phyloP scores from a whole-genome alignment of 257 asterid species.

The Plantago ovata region DNA sequence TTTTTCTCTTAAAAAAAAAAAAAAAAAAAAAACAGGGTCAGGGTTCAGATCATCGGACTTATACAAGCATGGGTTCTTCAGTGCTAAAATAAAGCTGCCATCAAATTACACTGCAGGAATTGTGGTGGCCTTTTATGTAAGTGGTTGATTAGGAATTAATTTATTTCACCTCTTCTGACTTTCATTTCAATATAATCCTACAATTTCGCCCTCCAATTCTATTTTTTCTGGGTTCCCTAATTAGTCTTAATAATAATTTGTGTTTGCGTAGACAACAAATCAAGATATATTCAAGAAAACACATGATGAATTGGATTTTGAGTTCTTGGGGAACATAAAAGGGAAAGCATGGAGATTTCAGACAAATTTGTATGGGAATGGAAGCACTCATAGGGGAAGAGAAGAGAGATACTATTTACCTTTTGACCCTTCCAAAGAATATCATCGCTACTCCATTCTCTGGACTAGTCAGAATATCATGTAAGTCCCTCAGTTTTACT shows the following conservation, averaged over 20 bases:
- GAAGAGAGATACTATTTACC: constrained; percentile 82
- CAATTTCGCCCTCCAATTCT: neutral
- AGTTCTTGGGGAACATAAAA: constrained; percentile 75
- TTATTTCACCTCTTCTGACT: too few species aligned
- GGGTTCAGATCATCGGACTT: constrained; percentile 86
- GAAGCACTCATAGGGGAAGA: constrained; percentile 85
- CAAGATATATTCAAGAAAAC: constrained; percentile 57
- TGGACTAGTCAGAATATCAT: constrained; percentile 80
- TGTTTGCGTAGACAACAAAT: constrained; percentile 59
- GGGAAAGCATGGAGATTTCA: constrained; percentile 97
- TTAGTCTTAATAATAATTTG: neutral
- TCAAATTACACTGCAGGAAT: constrained; percentile 88
- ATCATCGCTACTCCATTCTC: constrained; percentile 67
- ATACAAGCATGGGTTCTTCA: constrained; percentile 80
- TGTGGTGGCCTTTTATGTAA: constrained; percentile 89
- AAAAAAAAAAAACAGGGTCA: constrained; percentile 46
- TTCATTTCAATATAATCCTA: too few species aligned
- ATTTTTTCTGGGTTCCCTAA: neutral
- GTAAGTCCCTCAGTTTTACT: constrained; percentile 35
- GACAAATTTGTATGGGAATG: constrained; percentile 93
- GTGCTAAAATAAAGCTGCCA: constrained; percentile 85
- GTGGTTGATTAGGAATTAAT: too few species aligned
- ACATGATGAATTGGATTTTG: constrained; percentile 90
- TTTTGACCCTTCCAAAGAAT: constrained; percentile 84
- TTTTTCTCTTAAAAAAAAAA: neutral